A percentile compares a stretch with the other conserved stretches of the same genome.
These are phyloP conservation scores for Curvularia eragrostidis DNA, from an alignment of 2,329 filamentous ascomycete species.

Conservation along the genomic window DNA sequence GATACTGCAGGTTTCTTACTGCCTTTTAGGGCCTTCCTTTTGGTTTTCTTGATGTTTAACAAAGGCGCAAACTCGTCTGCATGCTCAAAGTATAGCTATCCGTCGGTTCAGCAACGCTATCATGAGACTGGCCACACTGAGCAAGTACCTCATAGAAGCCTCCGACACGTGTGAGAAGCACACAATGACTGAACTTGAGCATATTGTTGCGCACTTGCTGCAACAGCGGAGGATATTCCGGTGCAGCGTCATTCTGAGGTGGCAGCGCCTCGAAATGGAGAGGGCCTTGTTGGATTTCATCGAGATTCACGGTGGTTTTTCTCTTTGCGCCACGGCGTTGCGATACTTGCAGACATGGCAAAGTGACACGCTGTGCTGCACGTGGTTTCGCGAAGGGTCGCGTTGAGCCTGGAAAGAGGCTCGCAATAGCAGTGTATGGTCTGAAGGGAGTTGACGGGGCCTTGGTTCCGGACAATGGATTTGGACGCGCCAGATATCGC, in stretches of 20 bases:
- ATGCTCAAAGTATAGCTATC: constrained; percentile 86
- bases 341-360: constrained; percentile 23
- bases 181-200: constrained; percentile 87
- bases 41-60: constrained; percentile 84
- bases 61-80: constrained; percentile 87
- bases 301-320: constrained; percentile 43
- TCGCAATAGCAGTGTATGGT: constrained; percentile 3
- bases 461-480: not conserved
- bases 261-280: constrained; percentile 54
- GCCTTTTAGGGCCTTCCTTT: constrained; percentile 69
- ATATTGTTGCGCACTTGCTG: constrained; percentile 89
- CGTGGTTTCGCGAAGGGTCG: constrained; percentile 40
- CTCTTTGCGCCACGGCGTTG: constrained; percentile 52
- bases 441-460: not conserved
- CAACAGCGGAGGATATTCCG: constrained; percentile 83
- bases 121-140: too few species aligned
- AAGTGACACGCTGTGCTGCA: constrained; percentile 19
- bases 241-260: constrained; percentile 55
- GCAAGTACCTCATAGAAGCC: constrained; percentile 82
- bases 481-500: constrained; percentile 15
- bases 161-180: constrained; percentile 88
- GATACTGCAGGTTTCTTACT: constrained; percentile 70
- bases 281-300: constrained; percentile 63
- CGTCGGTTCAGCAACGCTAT: constrained; percentile 14
- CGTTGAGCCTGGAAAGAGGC: constrained; percentile 27